Conservation (phyloP, 371 early-diverging fungal genomes). For the Enteropsectra breve region DNA sequence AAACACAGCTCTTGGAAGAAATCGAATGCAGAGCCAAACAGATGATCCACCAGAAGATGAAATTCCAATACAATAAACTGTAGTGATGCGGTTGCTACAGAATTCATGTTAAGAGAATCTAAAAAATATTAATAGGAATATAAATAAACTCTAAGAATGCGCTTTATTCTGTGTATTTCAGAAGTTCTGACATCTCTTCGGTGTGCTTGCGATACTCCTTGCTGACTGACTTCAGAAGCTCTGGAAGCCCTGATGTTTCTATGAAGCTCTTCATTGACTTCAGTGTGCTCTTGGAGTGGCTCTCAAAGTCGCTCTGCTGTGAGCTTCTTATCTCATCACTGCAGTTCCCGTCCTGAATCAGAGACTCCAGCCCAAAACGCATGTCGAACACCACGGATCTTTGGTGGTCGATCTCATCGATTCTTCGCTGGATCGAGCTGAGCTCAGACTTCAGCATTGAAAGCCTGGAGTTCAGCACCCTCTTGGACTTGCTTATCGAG, state of each 20-base stretch:
- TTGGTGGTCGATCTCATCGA: conserved; percentile 44
- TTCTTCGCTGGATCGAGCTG: conserved; percentile 31
- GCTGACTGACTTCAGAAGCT: conserved; percentile 26
- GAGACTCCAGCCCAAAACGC: conserved; percentile 51
- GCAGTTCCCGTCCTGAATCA: conserved; percentile 13
- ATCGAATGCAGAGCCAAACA: too few species aligned
- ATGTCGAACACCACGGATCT: conserved; percentile 46
- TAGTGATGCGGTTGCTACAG: too few species aligned
- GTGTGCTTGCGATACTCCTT: conserved; percentile 29
- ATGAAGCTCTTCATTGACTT: conserved; percentile 44
- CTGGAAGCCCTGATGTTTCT: conserved; percentile 34
- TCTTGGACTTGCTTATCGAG: conserved; percentile 38
- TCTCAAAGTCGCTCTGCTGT: conserved; percentile 27
- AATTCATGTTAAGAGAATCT: too few species aligned
- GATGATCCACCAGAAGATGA: too few species aligned
- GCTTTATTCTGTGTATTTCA: conserved; percentile 33
- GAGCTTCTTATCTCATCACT: conserved; percentile 1
- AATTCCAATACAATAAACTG: too few species aligned
- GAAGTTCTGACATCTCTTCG: conserved; percentile 23
- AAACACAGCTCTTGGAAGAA: too few species aligned
- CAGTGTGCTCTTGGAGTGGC: neutral
- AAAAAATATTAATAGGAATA: too few species aligned
- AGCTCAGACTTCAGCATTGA: conserved; percentile 24
- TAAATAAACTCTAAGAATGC: neutral
- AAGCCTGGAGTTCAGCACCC: conserved; percentile 46